A percentile compares a stretch with the other conserved stretches of the same genome.
phyloP scores from a whole-genome alignment of 2,329 filamentous ascomycete species.

The Calonectria pseudoturangicola region DNA sequence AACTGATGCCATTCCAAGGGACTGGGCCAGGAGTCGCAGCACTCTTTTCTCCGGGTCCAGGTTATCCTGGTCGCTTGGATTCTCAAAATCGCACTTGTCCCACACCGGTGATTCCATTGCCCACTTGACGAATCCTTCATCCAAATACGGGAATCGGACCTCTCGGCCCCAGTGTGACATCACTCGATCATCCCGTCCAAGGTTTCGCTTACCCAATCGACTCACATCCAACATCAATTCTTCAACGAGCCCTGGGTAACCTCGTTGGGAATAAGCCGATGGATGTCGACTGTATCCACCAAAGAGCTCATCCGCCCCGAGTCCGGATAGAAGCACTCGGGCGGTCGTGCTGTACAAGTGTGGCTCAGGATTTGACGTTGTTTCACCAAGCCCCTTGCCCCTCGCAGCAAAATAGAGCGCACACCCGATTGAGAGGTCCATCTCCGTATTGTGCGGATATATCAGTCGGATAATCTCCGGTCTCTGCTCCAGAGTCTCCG shows the following conservation, averaged over 20 bases:
- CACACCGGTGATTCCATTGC: conserved; percentile 83
- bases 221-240: conserved; percentile 91
- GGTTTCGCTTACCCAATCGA: conserved; percentile 92
- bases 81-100: conserved; percentile 92
- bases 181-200: conserved; percentile 94
- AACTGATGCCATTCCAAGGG: conserved; percentile 81
- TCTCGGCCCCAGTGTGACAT: conserved; percentile 94
- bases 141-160: conserved; percentile 91
- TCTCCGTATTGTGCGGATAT: conserved; percentile 95
- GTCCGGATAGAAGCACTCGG: conserved; percentile 90
- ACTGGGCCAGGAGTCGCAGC: conserved; percentile 84
- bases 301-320: conserved; percentile 97
- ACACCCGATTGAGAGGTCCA: conserved; percentile 96
- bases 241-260: conserved; percentile 82
- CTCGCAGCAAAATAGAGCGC: conserved; percentile 97
- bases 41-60: conserved; percentile 89
- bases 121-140: conserved; percentile 90
- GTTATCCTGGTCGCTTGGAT: conserved; percentile 56
- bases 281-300: conserved; percentile 92
- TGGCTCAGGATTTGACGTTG: conserved; percentile 50
- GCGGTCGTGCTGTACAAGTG: conserved; percentile 79
- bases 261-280: conserved; percentile 81
- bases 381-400: conserved; percentile 74
- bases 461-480: conserved; percentile 84
- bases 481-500: conserved; percentile 82